A percentile compares a stretch with the other conserved stretches of the same genome.
phyloP scores from a whole-genome alignment of 2,329 filamentous ascomycete species.

The Alternaria ventricosa region DNA sequence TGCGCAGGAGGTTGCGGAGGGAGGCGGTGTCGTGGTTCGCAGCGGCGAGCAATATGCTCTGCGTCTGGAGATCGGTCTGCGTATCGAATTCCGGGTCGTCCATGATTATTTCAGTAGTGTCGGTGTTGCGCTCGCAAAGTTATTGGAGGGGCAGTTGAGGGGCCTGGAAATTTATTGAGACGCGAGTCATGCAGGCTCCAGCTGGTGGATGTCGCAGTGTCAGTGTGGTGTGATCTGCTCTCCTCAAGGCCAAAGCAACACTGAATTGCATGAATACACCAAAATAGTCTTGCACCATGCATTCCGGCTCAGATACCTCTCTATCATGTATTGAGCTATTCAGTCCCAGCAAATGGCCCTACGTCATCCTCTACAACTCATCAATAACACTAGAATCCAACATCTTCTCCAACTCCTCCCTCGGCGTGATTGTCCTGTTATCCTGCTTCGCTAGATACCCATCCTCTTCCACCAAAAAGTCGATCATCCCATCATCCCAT shows the following conservation, averaged over 20 bases:
- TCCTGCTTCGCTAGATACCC: slow-evolving; percentile 28
- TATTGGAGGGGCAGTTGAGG: slow-evolving; percentile 3
- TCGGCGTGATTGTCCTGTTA: slow-evolving; percentile 15
- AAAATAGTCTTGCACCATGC: background rate
- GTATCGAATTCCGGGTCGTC: slow-evolving; percentile 42
- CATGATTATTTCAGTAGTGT: slow-evolving; percentile 21
- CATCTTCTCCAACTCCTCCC: slow-evolving; percentile 27
- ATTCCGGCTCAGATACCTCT: background rate
- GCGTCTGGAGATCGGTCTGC: slow-evolving; percentile 55
- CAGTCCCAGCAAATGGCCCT: accelerated
- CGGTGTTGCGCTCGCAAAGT: background rate
- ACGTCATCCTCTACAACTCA: background rate
- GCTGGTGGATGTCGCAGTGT: background rate
- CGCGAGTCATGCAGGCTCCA: slow-evolving; percentile 19
- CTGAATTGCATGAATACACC: background rate
- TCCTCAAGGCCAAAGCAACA: background rate
- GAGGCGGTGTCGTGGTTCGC: slow-evolving; percentile 70
- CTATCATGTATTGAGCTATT: background rate
- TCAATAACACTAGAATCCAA: slow-evolving; percentile 28
- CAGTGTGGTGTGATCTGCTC: too few species aligned
- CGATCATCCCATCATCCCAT: slow-evolving; percentile 24
- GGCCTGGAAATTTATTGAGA: slow-evolving; percentile 16
- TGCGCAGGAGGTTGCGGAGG: slow-evolving; percentile 73
- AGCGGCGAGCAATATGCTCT: slow-evolving; percentile 70
- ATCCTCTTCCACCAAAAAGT: slow-evolving; percentile 33